Evolutionary conservation across 768 basidiomycete genomes (phyloP), one percentile per base, ranked within the genome.

Genomic region (Omphalotus guepiniiformis): DNA sequence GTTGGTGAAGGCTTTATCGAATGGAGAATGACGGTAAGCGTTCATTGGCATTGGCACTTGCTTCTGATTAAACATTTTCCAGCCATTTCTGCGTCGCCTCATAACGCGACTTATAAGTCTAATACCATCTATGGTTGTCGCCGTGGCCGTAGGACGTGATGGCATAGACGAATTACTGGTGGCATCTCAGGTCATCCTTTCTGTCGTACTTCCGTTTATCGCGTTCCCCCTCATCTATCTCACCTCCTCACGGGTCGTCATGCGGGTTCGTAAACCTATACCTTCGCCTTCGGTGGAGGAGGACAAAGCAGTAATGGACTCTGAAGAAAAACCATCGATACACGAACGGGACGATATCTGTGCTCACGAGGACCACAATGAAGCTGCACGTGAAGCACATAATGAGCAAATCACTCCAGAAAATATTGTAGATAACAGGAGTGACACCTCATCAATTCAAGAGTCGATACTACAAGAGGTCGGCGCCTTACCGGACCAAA

Each of bases 1-100:
- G 83, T 92, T 41, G 80, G 79, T 1, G 88, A 91, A 58, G 88
- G 88, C 0, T 88, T 89, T 62, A 75, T 90, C 54, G 78, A 78
- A 49, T 90, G 86, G 87, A 73, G 75, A 49, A 74, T 87, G 21
- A 81, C 83, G 60, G 68, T 69, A 53, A 25, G 68, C 21, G 18
- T 12, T 34, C 38, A 21, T 41, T 30, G 34, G 26, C 29, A 8
- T 19, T 18, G 37, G 32, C 16, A 6, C 9, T 23, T 44, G 49
- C 39, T 35, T 35, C 21, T 26, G 13, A 34, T 36, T 37, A n/a
- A 13, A 15, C 22, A 9, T 39, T 42, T 25, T 42, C 3, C 48
- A 72, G 69, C 82, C 83, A 29, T 64, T 82, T 46, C 56, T 85
- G 37, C 79, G 90, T 2, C 78, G 89, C 16, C 65, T 88, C 4